A percentile compares a stretch with the other conserved stretches of the same genome.
Evolutionary conservation across 1,139 yeast genomes (phyloP).

Genomic region (Candida tetrigidarum): DNA sequence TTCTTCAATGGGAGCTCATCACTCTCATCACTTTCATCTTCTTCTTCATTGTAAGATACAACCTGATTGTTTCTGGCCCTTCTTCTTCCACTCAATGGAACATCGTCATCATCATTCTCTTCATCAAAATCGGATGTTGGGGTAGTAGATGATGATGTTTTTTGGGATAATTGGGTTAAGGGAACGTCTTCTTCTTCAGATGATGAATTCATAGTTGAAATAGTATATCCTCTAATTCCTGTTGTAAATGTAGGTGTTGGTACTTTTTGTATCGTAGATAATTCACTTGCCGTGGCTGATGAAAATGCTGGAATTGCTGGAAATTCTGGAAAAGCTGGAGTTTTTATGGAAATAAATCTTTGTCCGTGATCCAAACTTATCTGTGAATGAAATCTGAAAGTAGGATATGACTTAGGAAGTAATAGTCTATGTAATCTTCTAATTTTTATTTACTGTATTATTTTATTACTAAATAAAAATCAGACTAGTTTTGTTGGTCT

Average conservation of each 20-base stretch:
- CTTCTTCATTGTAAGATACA: slow-evolving; percentile 7
- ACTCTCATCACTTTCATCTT: slow-evolving; percentile 5
- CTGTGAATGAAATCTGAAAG: background rate
- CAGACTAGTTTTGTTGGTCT: no score
- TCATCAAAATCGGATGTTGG: slow-evolving; percentile 15
- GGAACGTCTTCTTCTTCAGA: slow-evolving; percentile 19
- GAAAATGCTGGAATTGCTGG: background rate
- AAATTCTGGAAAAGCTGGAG: background rate
- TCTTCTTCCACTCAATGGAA: slow-evolving; percentile 14
- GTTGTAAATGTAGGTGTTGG: background rate
- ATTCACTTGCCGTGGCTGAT: no score
- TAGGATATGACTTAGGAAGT: background rate
- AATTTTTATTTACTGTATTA: no score
- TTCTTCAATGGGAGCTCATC: slow-evolving; percentile 9
- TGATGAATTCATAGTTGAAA: slow-evolving; percentile 12
- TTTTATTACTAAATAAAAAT: no score
- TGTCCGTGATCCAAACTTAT: background rate
- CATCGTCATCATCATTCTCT: slow-evolving; percentile 17
- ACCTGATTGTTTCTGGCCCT: slow-evolving; percentile 8
- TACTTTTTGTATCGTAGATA: no score
- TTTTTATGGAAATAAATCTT: background rate
- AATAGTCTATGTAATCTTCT: background rate
- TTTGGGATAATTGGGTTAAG: slow-evolving; percentile 14
- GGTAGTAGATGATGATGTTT: slow-evolving; percentile 11
- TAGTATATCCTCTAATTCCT: background rate